Base-by-base conservation (phyloP, 148 eudicot species). In the Spergularia marina region DNA sequence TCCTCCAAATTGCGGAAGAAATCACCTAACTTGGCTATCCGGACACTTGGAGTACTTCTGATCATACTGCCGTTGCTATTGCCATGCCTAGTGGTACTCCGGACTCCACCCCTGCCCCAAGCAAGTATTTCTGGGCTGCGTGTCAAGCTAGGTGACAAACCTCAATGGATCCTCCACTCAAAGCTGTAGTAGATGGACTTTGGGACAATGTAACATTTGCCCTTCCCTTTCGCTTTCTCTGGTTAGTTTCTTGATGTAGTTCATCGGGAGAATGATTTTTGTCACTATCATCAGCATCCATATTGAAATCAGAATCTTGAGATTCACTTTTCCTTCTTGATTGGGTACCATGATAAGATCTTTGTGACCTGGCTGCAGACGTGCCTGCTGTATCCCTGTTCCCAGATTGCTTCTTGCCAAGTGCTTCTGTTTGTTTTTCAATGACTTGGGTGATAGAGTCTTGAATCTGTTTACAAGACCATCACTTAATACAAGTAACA, bases 391-490 rank as follows among this genome's bases (percentile, higher is more conserved):
- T 61, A 21, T 82, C 87, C 80, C 80, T 82, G 49, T 71, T 65
- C 15, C 60, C 61, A 68, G 77, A 65, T 39, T 82, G 82, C 69
- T 81, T 84, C 68, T 72, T 83, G 61, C 77, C 83, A 8, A 82
- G 74, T 66, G 83, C 91, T 82, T 88, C 91, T 49, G 89, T 78
- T 80, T 88, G 91, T 78, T 87, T 80, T 44, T 25, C 80, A 20
- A 74, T 73, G 63, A 83, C 84, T 69, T 82, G 77, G n/a, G 87
- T 82, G 53, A 88, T 88, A 10, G 82, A 84, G 12, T 81, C 86
- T 77, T 88, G 91, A 78, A 86, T 88, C 88, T 88, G 81, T 68
- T 55, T 55, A 68, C 21, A 68, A 72, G 66, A 75, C 44, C 8
- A 30, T 78, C 21, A 58, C 17, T 57, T 13, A 47, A 15, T 8